Evolutionary conservation across 768 basidiomycete species (phyloP).

Genomic region (Lepiota venenata): DNA sequence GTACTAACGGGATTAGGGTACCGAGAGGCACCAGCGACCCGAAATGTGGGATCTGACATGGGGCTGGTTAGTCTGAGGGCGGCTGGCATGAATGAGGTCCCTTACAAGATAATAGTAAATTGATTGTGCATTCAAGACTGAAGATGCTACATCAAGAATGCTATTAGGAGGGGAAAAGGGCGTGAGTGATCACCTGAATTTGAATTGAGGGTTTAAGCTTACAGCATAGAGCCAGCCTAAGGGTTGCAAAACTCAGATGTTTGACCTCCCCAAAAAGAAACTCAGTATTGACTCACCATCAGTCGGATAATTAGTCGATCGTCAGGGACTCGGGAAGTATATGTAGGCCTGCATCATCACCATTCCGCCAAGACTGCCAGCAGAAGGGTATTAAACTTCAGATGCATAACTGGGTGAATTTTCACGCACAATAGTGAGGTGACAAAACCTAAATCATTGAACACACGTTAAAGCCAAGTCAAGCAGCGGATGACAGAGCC

Average conservation of each 20-base stretch:
- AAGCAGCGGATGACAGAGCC: too few relatives aligned
- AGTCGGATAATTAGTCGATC: constrained; percentile 26
- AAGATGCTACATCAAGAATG: constrained; percentile 34
- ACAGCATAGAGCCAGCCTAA: constrained; percentile 28
- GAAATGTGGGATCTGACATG: constrained; percentile 39
- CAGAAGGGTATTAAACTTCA: background rate
- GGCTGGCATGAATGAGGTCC: background rate
- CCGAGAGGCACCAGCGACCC: constrained; percentile 34
- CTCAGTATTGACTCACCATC: constrained; percentile 20
- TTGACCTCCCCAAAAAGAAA: background rate
- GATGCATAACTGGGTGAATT: background rate
- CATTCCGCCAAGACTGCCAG: constrained; percentile 33
- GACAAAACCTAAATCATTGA: constrained; percentile 21
- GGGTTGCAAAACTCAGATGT: background rate
- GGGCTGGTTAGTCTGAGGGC: background rate
- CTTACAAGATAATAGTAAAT: constrained; percentile 42
- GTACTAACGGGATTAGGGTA: constrained; percentile 35
- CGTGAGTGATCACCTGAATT: background rate
- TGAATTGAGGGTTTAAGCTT: background rate
- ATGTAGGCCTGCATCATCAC: constrained; percentile 38
- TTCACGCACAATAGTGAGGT: constrained; percentile 23
- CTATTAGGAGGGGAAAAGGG: constrained; percentile 12
- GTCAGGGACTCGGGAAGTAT: constrained; percentile 29
- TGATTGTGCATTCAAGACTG: constrained; percentile 37
- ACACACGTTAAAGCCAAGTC: background rate